These are phyloP conservation scores for Salicornia ramosissima DNA, from an alignment of 148 eudicot genomes.

Conservation along the genomic window DNA sequence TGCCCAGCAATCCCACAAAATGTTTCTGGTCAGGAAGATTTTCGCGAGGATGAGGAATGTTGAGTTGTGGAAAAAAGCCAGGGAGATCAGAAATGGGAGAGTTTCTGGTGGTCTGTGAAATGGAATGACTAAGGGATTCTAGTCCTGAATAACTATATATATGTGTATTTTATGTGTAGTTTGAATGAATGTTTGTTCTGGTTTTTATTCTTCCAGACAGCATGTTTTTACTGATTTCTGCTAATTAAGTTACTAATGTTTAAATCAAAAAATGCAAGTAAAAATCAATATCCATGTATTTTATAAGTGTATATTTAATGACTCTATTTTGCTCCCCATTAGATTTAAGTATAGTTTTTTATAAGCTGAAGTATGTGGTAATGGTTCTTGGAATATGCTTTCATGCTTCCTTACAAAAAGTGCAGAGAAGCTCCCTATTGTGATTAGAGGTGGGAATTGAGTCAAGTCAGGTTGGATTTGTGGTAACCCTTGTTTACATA, in stretches of 20 bases:
- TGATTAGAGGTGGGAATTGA: too few species aligned
- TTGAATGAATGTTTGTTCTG: conserved; percentile 14
- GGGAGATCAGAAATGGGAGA: conserved; percentile 45
- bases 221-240: not conserved
- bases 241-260: not conserved
- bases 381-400: too few species aligned
- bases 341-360: too few species aligned
- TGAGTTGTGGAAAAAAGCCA: conserved; percentile 59
- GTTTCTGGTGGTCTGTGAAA: conserved; percentile 23
- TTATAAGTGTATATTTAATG: too few species aligned
- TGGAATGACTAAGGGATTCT: not conserved
- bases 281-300: not conserved
- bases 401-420: too few species aligned
- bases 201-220: not conserved
- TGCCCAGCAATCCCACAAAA: conserved; percentile 58
- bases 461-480: too few species aligned
- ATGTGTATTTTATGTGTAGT: not conserved
- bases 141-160: not conserved
- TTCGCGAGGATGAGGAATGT: conserved; percentile 54
- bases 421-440: too few species aligned
- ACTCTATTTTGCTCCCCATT: too few species aligned
- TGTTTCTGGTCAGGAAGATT: conserved; percentile 47
- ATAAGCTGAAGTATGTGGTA: too few species aligned
- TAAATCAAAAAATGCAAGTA: not conserved
- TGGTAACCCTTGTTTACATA: too few species aligned